Evolutionary conservation across 129 eudicot genomes (phyloP).

Genomic region (Sambucus nigra): DNA sequence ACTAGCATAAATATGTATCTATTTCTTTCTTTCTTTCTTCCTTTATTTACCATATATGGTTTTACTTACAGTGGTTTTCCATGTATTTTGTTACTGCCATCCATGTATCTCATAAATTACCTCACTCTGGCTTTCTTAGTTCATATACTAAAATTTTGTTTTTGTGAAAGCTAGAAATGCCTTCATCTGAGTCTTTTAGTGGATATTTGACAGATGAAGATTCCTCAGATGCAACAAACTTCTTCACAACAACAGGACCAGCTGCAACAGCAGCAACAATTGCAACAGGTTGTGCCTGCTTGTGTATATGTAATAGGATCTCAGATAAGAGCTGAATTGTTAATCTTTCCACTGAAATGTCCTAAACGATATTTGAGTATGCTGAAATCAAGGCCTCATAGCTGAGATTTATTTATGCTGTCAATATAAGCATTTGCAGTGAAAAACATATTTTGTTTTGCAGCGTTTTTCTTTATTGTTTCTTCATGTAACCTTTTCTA

Average conservation of each 20-base stretch:
- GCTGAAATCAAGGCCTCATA: no score
- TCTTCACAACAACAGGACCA: constrained; percentile 87
- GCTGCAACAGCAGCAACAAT: constrained; percentile 59
- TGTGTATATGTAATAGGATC: not conserved
- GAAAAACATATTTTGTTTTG: not conserved
- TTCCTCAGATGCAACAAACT: constrained; percentile 78
- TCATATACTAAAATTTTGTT: not conserved
- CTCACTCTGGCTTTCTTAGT: no score
- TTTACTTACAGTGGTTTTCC: no score
- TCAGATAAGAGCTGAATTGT: not conserved
- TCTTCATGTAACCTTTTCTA: not conserved
- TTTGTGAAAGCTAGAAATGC: constrained; percentile 3
- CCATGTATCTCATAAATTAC: no score
- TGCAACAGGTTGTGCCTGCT: constrained; percentile 54
- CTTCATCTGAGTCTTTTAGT: constrained; percentile 8
- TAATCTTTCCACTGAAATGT: no score
- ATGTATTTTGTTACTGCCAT: no score
- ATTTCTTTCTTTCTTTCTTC: no score
- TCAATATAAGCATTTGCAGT: not conserved
- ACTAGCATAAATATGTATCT: no score
- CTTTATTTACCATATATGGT: no score
- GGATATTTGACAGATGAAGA: constrained; percentile 53
- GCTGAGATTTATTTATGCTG: no score
- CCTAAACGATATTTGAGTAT: not conserved
- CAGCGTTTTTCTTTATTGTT: not conserved